Base-by-base conservation (phyloP, 2,329 filamentous ascomycete genomes). In the Fusarium goolgardi region DNA sequence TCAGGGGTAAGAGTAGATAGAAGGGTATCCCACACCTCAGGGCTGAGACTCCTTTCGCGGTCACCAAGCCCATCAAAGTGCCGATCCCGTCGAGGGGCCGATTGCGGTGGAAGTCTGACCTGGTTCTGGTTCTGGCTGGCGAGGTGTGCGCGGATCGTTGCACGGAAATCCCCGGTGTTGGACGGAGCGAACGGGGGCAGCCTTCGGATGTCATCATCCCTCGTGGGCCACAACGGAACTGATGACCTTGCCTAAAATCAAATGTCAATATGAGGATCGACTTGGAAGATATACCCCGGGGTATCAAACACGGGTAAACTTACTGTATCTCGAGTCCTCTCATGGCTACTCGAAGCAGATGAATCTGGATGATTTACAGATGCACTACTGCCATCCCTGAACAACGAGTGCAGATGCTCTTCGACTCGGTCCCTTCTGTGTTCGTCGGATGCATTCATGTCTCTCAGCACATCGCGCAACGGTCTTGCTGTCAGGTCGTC, bases 1-100 rank as follows among this genome's bases (percentile, higher is more conserved):
- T 97, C 94, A 1, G 93, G 92, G 0, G 91, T 90, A 63, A 97
- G 86, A 0, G 92, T 96, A 9, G 86, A 90, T 59, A 94, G 82
- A 54, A 97, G 88, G 5, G 90, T 93, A 62, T 95, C 91, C 94
- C 94, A 97, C 2, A 84, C 84, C 55, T 91, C 90, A 1, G 91
- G 90, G 75, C 90, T 94, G n/a, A 93, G 81, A 77, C 93, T 97
- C 71, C 93, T 88, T 66, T 93, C 88, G 60, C 94, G 91, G 78
- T 97, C 93, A 37, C 93, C 94, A 18, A 97, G 85, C 6, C 93
- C 93, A 77, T 96, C 90, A 2, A 91, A 46, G 6, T 63, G 70
- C 18, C 62, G 47, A 18, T 45, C 62, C 16, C 59, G 70, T 20
- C 59, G 59, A 4, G 58, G 21, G 25, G 54, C 29, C 21, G 40